Conservation (phyloP, 306 rosid species). For the Medicago lupulina region DNA sequence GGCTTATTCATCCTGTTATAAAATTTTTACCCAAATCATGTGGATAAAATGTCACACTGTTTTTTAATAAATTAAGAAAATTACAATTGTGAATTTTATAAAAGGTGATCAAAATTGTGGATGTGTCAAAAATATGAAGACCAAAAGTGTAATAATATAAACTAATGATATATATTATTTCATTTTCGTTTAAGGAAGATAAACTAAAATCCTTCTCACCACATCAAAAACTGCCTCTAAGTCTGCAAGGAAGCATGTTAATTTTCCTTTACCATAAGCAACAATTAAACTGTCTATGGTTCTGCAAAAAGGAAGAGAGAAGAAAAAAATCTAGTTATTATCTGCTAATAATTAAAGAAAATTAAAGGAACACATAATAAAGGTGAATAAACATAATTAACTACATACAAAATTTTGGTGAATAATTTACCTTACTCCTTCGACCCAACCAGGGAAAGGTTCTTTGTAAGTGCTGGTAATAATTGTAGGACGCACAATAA, state of each 20-base stretch:
- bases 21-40: no score
- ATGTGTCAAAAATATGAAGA: no score
- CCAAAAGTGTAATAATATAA: no score
- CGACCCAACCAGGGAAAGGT: conserved; percentile 90
- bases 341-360: not conserved
- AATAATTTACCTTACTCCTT: conserved; percentile 72
- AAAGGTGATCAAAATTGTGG: no score
- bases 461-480: conserved; percentile 75
- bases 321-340: not conserved
- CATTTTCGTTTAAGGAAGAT: no score
- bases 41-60: not conserved
- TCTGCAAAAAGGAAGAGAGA: conserved; percentile 44
- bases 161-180: no score
- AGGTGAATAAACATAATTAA: not conserved
- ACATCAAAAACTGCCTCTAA: conserved; percentile 49
- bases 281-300: conserved; percentile 72
- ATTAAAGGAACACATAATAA: not conserved
- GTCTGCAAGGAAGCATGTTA: conserved; percentile 59
- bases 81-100: no score
- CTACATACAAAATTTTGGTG: not conserved
- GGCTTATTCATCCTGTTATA: no score
- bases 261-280: conserved; percentile 78
- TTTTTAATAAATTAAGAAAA: no score
- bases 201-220: conserved; percentile 44
- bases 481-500: conserved; percentile 71